These are phyloP conservation scores for Colletotrichum lupini DNA, from an alignment of 2,329 filamentous ascomycete species.

Conservation along the genomic window DNA sequence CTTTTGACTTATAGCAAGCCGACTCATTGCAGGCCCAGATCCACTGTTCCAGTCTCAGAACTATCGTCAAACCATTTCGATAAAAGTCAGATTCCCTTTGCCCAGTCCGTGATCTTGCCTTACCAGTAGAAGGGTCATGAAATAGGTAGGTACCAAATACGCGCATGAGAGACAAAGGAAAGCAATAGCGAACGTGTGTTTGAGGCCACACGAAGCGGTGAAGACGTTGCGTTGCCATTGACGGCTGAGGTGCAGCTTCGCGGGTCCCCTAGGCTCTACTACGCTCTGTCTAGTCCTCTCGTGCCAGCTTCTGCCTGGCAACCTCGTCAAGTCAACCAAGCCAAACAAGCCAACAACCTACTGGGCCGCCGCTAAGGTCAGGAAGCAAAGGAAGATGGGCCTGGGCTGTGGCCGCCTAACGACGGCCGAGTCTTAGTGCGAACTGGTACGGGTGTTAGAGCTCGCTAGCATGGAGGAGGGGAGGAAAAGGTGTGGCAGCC, in stretches of 20 bases:
- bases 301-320: constrained; percentile 8
- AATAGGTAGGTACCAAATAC: neutral
- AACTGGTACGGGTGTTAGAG: constrained; percentile 25
- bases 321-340: constrained; percentile 2
- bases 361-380: constrained; percentile 6
- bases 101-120: neutral
- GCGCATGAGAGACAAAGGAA: constrained; percentile 24
- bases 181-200: constrained; percentile 18
- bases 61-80: constrained; percentile 22
- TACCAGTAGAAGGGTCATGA: neutral
- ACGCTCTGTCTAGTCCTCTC: neutral
- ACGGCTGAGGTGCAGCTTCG: constrained; percentile 2
- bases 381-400: neutral
- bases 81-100: constrained; percentile 29
- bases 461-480: neutral
- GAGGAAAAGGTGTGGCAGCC: constrained; percentile 24
- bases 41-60: constrained; percentile 26
- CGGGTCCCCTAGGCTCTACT: neutral
- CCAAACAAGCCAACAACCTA: constrained; percentile 12
- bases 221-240: constrained; percentile 23
- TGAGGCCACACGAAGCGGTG: constrained; percentile 13
- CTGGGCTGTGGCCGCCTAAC: constrained; percentile 20
- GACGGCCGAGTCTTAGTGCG: constrained; percentile 24
- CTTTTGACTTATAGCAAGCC: constrained; percentile 5
- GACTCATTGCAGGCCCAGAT: constrained; percentile 14